phyloP scores from a whole-genome alignment of 2,329 filamentous ascomycete genomes.

The Ceratocystis colombiana region DNA sequence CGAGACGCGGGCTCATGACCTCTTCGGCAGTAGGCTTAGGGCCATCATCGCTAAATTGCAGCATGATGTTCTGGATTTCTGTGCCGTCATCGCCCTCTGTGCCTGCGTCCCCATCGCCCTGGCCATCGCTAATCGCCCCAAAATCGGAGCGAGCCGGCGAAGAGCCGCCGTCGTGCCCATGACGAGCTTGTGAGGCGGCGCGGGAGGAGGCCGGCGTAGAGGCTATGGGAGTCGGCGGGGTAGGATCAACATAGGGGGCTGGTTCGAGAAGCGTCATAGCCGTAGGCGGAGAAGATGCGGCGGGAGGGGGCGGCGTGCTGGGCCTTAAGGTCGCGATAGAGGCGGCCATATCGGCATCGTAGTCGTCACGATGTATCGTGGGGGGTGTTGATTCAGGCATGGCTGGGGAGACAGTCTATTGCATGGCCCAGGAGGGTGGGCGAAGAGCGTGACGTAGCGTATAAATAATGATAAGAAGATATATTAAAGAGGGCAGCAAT shows the following conservation, averaged over 20 bases:
- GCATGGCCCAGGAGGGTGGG: slow-evolving; percentile 1
- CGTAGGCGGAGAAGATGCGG: slow-evolving; percentile 28
- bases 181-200: slow-evolving; percentile 43
- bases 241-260: slow-evolving; percentile 46
- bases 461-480: not conserved
- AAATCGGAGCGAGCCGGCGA: slow-evolving; percentile 48
- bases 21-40: slow-evolving; percentile 65
- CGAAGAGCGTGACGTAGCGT: not conserved
- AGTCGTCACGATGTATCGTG: slow-evolving; percentile 10
- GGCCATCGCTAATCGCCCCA: slow-evolving; percentile 34
- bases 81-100: slow-evolving; percentile 61
- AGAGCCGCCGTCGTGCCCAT: slow-evolving; percentile 31
- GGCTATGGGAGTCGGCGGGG: slow-evolving; percentile 45
- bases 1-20: slow-evolving; percentile 83
- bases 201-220: slow-evolving; percentile 52
- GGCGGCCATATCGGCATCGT: slow-evolving; percentile 27
- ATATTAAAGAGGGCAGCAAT: not conserved
- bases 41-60: slow-evolving; percentile 73
- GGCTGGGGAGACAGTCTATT: slow-evolving; percentile 8
- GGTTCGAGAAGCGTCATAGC: slow-evolving; percentile 43
- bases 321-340: slow-evolving; percentile 44
- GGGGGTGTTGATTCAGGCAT: slow-evolving; percentile 12
- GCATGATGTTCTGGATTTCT: slow-evolving; percentile 97
- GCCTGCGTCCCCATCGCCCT: slow-evolving; percentile 46
- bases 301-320: slow-evolving; percentile 29